These are phyloP conservation scores for Phycomyces blakesleeanus DNA, from an alignment of 192 early-diverging fungal genomes.

Conservation along the genomic window DNA sequence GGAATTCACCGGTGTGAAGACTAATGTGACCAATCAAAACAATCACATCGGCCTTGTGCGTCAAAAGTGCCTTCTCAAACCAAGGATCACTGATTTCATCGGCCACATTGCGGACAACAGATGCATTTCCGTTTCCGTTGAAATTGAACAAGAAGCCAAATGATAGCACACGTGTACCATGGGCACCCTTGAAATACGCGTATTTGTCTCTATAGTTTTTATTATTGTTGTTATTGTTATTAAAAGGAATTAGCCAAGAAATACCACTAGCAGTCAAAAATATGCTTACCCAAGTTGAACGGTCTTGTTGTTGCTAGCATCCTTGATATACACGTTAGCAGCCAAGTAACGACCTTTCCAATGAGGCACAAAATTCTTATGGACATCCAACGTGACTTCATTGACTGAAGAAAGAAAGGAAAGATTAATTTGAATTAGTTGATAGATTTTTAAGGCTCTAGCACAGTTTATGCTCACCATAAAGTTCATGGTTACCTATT, in stretches of 20 bases:
- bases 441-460: not conserved
- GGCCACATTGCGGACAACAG: slow-evolving; percentile 36
- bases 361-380: slow-evolving; percentile 20
- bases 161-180: slow-evolving; percentile 47
- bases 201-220: slow-evolving; percentile 22
- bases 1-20: slow-evolving; percentile 42
- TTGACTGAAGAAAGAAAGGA: slow-evolving; percentile 20
- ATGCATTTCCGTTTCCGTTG: slow-evolving; percentile 30
- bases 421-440: not conserved
- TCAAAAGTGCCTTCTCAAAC: slow-evolving; percentile 47
- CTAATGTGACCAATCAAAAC: slow-evolving; percentile 48
- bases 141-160: slow-evolving; percentile 52
- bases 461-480: slow-evolving; percentile 2
- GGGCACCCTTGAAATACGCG: slow-evolving; percentile 31
- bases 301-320: slow-evolving; percentile 37
- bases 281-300: slow-evolving; percentile 35
- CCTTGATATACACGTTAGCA: slow-evolving; percentile 32
- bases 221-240: no score
- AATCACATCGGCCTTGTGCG: slow-evolving; percentile 46
- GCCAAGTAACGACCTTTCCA: slow-evolving; percentile 36
- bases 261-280: not conserved
- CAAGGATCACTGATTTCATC: slow-evolving; percentile 44
- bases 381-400: slow-evolving; percentile 17
- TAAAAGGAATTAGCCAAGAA: not conserved
- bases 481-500: slow-evolving; percentile 41